phyloP scores from a whole-genome alignment of 2,329 filamentous ascomycete species.

The Fusarium irregulare region DNA sequence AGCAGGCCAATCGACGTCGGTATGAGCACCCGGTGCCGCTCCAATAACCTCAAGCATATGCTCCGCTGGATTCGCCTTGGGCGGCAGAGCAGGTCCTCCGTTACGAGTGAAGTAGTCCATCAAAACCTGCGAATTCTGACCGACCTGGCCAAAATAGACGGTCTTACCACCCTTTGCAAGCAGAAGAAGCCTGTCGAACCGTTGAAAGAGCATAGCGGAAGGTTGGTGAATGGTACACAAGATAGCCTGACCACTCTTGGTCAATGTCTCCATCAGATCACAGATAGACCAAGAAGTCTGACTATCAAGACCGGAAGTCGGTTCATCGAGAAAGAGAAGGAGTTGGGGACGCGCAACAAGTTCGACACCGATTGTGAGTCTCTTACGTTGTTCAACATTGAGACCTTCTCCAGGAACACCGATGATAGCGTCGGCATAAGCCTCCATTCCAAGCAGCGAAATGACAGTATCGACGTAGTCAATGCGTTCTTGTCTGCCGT shows the following conservation, averaged over 20 bases:
- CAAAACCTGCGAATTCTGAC: conserved; percentile 64
- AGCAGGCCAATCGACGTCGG: conserved; percentile 53
- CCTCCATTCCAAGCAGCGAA: conserved; percentile 69
- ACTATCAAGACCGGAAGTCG: conserved; percentile 68
- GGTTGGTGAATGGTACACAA: conserved; percentile 43
- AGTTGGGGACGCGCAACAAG: conserved; percentile 64
- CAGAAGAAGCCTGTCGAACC: conserved; percentile 27
- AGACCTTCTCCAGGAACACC: conserved; percentile 68
- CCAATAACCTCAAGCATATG: conserved; percentile 68
- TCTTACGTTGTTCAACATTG: conserved; percentile 69
- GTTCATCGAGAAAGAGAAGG: conserved; percentile 69
- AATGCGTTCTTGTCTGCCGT: conserved; percentile 76
- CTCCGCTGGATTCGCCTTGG: conserved; percentile 73
- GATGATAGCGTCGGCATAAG: conserved; percentile 71
- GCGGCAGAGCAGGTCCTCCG: conserved; percentile 63
- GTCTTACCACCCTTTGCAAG: conserved; percentile 53
- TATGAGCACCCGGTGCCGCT: conserved; percentile 61
- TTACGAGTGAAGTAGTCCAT: conserved; percentile 71
- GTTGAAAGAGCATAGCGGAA: conserved; percentile 58
- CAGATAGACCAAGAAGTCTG: conserved; percentile 70
- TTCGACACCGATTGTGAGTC: conserved; percentile 67
- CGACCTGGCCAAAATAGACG: conserved; percentile 76
- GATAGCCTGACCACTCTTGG: conserved; percentile 60
- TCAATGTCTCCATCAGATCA: conserved; percentile 67
- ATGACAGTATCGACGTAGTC: conserved; percentile 83